Evolutionary conservation across 371 early-diverging fungal genomes (phyloP).

Genomic region (Coemansia linderi): DNA sequence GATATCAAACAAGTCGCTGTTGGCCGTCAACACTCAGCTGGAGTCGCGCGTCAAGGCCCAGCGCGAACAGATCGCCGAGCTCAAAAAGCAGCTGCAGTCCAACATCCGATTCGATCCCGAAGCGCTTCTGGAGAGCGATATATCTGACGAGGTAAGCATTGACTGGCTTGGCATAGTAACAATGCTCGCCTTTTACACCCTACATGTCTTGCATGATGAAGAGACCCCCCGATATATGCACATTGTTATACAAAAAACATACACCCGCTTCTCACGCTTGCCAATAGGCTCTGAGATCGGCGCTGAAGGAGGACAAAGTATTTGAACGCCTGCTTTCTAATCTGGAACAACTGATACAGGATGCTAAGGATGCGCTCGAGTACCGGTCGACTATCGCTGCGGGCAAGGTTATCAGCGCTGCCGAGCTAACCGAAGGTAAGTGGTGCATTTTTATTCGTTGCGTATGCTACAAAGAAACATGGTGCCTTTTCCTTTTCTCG

Average conservation of each 20-base stretch:
- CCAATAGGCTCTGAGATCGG: conserved; percentile 54
- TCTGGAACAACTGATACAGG: conserved; percentile 54
- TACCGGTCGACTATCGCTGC: conserved; percentile 50
- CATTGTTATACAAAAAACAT: conserved; percentile 25
- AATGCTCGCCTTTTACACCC: background rate
- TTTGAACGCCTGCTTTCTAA: conserved; percentile 54
- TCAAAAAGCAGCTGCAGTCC: conserved; percentile 50
- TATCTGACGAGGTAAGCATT: conserved; percentile 45
- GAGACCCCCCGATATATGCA: background rate
- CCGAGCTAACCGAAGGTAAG: conserved; percentile 48
- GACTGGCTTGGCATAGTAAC: background rate
- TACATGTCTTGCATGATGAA: background rate
- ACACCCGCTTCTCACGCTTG: conserved; percentile 46
- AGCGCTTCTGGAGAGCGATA: conserved; percentile 16
- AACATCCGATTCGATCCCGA: conserved; percentile 22
- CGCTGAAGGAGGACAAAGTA: conserved; percentile 54
- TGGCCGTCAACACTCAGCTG: conserved; percentile 51
- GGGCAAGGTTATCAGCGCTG: conserved; percentile 55
- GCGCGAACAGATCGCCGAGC: conserved; percentile 42
- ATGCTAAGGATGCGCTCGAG: conserved; percentile 51
- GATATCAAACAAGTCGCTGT: conserved; percentile 52
- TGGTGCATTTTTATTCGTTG: background rate
- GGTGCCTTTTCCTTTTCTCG: background rate
- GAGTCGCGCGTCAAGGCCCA: conserved; percentile 51
- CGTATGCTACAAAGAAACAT: background rate